Base-by-base conservation (phyloP, 192 early-diverging fungal genomes). In the Linderina pennispora region DNA sequence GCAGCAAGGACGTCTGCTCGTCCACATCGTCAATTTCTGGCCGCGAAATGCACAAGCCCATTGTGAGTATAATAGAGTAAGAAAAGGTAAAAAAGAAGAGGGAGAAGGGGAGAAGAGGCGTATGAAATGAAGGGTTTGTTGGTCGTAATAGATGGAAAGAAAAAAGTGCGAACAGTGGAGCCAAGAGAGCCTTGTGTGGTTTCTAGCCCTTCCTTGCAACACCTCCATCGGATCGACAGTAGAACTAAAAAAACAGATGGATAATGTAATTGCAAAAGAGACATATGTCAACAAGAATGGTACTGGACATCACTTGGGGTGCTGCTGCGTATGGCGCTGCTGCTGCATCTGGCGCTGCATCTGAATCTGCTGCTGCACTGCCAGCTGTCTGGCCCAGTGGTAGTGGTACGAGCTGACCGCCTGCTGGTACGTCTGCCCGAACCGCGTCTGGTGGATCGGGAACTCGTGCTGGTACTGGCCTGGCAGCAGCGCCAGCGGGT, bases 391-490 rank as follows among this genome's bases (percentile, higher is more conserved):
- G 42, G 43, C 21, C 69, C 69, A 72, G 17, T 53, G 38, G 25
- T 52, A 42, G 38, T 48, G 43, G 11, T 72, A 72, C 31, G 56
- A 62, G 26, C 40, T 32, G 49, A 61, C 36, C 0, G 69, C 53
- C 43, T 55, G 50, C 43, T 58, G 43, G 14, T 45, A 40, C 6
- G 57, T 49, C 47, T 65, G 63, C 3, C 58, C 58, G 15, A 62
- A 74, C 0, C 70, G 33, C 21, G 58, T 74, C 9, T 52, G 58
- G 26, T 66, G 59, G 20, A 66, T 31, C 0, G 70, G 59, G 32
- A 74, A 65, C 31, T 52, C 21, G 8, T 16, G 42, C 55, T 74
- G 70, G 48, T 45, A 66, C 48, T 74, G 70, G 1, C 70, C 70
- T 1, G 62, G 70, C 16, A 74, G 48, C 49, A 74, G 40, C 21